phyloP scores from a whole-genome alignment of 2,329 filamentous ascomycete genomes.

The Coccinonectria pachysandricola region DNA sequence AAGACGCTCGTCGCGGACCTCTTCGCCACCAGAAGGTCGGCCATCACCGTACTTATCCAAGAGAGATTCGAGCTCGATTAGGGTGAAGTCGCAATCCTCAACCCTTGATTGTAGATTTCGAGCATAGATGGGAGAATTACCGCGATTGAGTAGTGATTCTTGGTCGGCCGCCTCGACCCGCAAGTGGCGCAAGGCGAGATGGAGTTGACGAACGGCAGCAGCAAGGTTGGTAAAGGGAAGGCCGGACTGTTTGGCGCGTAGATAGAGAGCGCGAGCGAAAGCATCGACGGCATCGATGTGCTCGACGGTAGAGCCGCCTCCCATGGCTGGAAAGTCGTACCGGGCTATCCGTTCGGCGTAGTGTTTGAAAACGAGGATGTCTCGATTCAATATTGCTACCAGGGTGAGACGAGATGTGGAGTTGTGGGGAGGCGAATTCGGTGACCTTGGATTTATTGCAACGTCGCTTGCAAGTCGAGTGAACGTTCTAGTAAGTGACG shows the following conservation, averaged over 20 bases:
- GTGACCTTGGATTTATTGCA: too few species aligned
- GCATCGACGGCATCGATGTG: constrained; percentile 46
- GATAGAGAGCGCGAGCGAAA: constrained; percentile 44
- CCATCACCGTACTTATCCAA: constrained; percentile 36
- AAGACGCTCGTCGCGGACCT: constrained; percentile 28
- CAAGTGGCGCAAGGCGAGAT: constrained; percentile 46
- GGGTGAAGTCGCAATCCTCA: constrained; percentile 43
- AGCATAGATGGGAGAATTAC: constrained; percentile 31
- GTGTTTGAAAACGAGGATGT: too few species aligned
- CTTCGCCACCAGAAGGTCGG: constrained; percentile 17
- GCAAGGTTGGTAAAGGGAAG: constrained; percentile 41
- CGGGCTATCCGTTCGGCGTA: too few species aligned
- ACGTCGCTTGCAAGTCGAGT: too few species aligned
- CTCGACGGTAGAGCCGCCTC: constrained; percentile 24
- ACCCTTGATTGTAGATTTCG: constrained; percentile 42
- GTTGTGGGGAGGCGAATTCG: too few species aligned
- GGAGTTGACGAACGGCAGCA: constrained; percentile 39
- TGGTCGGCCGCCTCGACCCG: constrained; percentile 46
- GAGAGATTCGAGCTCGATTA: constrained; percentile 44
- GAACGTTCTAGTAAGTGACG: too few species aligned
- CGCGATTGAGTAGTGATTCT: constrained; percentile 42
- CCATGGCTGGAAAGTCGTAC: constrained; percentile 19
- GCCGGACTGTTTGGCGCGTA: constrained; percentile 36
- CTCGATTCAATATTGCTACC: too few species aligned
- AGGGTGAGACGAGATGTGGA: too few species aligned